Evolutionary conservation across 2,329 filamentous ascomycete genomes (phyloP), one percentile per base, ranked within the genome.

Genomic region (Fusarium sp.): DNA sequence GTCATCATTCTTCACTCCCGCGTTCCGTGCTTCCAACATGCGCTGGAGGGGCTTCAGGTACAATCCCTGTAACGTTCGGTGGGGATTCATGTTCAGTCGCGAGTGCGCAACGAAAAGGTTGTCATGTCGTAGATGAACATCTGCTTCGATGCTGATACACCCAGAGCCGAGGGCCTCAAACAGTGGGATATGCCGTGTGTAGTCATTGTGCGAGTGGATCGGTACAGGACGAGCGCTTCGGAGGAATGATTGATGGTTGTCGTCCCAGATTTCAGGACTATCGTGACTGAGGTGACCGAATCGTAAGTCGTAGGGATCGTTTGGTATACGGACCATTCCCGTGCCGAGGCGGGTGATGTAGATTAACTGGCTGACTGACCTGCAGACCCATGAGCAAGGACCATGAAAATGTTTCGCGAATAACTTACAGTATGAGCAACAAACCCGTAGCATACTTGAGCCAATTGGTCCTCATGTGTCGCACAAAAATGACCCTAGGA

Each of bases 241-340:
- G 5, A 70, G 60, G 35, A 70, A 70, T 2, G 60, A 44, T n/a
- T 70, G 67, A 19, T 53, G 67, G 1, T 35, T 44, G 1, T 70
- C 67, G 35, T 71, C 60, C 67, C 67, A 70, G 1, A 70, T 58
- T 9, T 66, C 67, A 12, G 67, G 67, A n/a, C 60, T 71, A 2
- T 61, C 46, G 21, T 37, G 19, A 23, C 23, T 70, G 15, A 70
- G 61, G 11, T 37, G 35, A 5, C 43, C 54, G 16, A 70, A 70
- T 15, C 67, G 61, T 6, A 70, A 33, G 18, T 70, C 67, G 32
- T 66, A 70, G n/a, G 67, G 67, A 18, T 70, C 67, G 33, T 71
- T 71, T 4, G 60, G n/a, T 7, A 70, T 47, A 19, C 67, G 53
- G 4, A 11, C 23, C n/a, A 67, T 19, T 10, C 53, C 43, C 8